phyloP scores from a whole-genome alignment of 2,329 filamentous ascomycete genomes.

The Cytospora schulzeri region DNA sequence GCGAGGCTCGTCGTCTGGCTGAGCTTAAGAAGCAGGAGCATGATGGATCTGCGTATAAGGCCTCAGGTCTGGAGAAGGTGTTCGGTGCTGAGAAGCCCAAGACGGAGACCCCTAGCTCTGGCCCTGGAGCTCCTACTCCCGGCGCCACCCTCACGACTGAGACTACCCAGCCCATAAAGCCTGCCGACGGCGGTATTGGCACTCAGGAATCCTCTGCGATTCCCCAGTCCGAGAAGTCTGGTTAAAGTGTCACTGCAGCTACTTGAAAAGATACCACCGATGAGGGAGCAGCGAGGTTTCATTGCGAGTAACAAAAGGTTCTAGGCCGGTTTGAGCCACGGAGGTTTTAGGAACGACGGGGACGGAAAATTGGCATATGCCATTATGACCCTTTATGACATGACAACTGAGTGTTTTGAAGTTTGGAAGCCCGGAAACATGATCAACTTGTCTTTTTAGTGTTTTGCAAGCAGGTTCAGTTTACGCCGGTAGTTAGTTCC shows the following conservation, averaged over 20 bases:
- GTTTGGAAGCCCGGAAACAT: slow-evolving; percentile 17
- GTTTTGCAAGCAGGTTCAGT: slow-evolving; percentile 4
- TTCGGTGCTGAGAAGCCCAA: slow-evolving; percentile 56
- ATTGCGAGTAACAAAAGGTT: background rate
- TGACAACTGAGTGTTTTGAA: slow-evolving; percentile 9
- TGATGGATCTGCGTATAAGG: slow-evolving; percentile 62
- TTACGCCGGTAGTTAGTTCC: slow-evolving; percentile 11
- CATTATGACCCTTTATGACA: slow-evolving; percentile 23
- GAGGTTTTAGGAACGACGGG: background rate
- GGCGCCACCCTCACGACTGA: slow-evolving; percentile 31
- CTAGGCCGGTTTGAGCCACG: background rate
- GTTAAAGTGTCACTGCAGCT: slow-evolving; percentile 5
- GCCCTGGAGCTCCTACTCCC: slow-evolving; percentile 27
- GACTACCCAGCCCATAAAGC: slow-evolving; percentile 24
- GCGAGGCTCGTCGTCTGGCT: slow-evolving; percentile 84
- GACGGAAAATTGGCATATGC: slow-evolving; percentile 16
- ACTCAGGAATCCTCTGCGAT: slow-evolving; percentile 26
- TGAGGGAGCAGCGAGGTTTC: slow-evolving; percentile 9
- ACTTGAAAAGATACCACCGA: slow-evolving; percentile 7
- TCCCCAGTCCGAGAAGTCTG: slow-evolving; percentile 27
- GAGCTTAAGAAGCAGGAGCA: slow-evolving; percentile 76
- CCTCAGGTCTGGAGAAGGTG: slow-evolving; percentile 58
- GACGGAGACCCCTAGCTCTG: slow-evolving; percentile 25
- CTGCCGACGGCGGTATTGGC: slow-evolving; percentile 25
- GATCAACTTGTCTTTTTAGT: slow-evolving; percentile 17